These are phyloP conservation scores for Carex littledalei DNA, from an alignment of 176 grass and related monocot genomes.

Conservation along the genomic window DNA sequence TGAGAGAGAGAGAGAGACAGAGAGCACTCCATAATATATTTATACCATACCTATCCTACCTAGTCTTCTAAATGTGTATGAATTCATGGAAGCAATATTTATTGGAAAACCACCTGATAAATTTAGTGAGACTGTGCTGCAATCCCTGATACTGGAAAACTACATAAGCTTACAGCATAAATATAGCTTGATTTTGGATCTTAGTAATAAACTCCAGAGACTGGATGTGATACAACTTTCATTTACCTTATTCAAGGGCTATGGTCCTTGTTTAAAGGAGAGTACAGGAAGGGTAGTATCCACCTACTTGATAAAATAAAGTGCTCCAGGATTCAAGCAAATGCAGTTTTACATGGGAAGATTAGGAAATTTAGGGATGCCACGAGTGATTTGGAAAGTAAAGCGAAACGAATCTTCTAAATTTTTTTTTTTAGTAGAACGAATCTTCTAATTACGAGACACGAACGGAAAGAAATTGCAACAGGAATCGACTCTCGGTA, in stretches of 20 bases:
- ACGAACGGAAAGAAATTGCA: background rate
- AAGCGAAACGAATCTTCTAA: background rate
- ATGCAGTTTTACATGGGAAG: background rate
- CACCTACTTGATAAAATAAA: background rate
- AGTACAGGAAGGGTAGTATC: background rate
- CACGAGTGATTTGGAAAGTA: background rate
- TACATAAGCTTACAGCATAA: background rate
- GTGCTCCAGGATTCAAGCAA: background rate
- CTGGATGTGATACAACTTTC: background rate
- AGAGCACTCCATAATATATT: background rate
- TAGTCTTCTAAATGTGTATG: constrained; percentile 2
- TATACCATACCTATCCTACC: background rate
- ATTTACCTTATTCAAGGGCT: background rate
- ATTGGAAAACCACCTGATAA: background rate
- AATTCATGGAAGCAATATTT: background rate
- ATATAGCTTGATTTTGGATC: background rate
- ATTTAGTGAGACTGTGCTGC: background rate
- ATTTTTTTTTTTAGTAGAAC: too few relatives aligned
- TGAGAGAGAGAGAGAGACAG: background rate
- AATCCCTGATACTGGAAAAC: background rate
- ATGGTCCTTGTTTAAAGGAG: background rate
- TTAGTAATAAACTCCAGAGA: background rate
- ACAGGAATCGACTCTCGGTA: background rate
- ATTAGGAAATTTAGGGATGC: background rate
- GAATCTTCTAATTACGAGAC: background rate